These are phyloP conservation scores for Syzygium aromaticum DNA, from an alignment of 345 rosid genomes.

Conservation along the genomic window DNA sequence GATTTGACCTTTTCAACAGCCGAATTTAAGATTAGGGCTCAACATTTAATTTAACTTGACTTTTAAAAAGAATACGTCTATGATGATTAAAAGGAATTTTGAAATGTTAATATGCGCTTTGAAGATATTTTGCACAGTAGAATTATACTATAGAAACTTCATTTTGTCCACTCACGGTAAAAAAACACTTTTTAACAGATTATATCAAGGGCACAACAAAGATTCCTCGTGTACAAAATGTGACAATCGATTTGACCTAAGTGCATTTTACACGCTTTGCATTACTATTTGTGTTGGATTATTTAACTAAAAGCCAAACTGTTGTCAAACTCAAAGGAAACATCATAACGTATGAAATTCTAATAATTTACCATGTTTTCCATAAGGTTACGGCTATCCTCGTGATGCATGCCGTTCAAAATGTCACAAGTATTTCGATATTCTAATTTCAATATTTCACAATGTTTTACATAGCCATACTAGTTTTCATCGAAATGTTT, in stretches of 20 bases:
- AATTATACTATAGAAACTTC: neutral
- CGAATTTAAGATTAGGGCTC: too few relatives aligned
- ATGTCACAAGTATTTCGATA: neutral
- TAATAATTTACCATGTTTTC: too few relatives aligned
- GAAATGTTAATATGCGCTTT: neutral
- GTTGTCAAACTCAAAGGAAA: too few relatives aligned
- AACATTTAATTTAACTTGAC: neutral
- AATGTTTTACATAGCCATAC: neutral
- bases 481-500: neutral
- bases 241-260: neutral
- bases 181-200: neutral
- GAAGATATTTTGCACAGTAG: neutral
- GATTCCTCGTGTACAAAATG: neutral
- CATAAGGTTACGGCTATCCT: too few relatives aligned
- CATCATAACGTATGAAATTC: too few relatives aligned
- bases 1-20: too few relatives aligned
- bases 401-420: too few relatives aligned
- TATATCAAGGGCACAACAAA: neutral
- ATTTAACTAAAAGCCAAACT: too few relatives aligned
- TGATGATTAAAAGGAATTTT: neutral
- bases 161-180: too few relatives aligned
- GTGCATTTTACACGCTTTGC: neutral
- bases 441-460: too few relatives aligned
- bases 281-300: neutral
- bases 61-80: neutral